A percentile compares a stretch with the other conserved stretches of the same genome.
These are phyloP conservation scores for Zychaea mexicana DNA, from an alignment of 371 early-diverging fungal genomes.

Conservation along the genomic window DNA sequence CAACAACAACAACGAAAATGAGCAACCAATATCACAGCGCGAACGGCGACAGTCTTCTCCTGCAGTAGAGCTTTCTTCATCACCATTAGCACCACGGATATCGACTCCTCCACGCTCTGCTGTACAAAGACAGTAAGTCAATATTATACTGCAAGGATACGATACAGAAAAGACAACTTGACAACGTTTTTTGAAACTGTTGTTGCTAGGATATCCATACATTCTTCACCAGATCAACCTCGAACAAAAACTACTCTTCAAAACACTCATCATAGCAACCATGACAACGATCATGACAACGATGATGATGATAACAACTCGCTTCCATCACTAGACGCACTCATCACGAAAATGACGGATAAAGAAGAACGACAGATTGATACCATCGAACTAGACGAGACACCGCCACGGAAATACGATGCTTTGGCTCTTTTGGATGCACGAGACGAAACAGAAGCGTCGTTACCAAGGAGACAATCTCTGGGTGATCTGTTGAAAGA, in stretches of 20 bases:
- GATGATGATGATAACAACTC: conserved; percentile 15
- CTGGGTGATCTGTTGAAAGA: conserved; percentile 11
- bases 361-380: neutral
- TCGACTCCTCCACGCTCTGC: neutral
- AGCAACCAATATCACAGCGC: neutral
- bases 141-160: too few species aligned
- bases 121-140: neutral
- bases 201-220: neutral
- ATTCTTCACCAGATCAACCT: neutral
- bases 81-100: neutral
- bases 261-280: neutral
- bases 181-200: too few species aligned
- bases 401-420: neutral
- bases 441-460: neutral
- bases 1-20: neutral
- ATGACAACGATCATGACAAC: neutral
- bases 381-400: neutral
- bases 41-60: too few species aligned
- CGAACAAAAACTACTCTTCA: neutral
- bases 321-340: conserved; percentile 14
- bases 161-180: too few species aligned
- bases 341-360: conserved; percentile 10
- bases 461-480: neutral
- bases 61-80: too few species aligned
- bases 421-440: neutral